Conservation (phyloP, 306 rosid species). For the Castanea sativa region DNA sequence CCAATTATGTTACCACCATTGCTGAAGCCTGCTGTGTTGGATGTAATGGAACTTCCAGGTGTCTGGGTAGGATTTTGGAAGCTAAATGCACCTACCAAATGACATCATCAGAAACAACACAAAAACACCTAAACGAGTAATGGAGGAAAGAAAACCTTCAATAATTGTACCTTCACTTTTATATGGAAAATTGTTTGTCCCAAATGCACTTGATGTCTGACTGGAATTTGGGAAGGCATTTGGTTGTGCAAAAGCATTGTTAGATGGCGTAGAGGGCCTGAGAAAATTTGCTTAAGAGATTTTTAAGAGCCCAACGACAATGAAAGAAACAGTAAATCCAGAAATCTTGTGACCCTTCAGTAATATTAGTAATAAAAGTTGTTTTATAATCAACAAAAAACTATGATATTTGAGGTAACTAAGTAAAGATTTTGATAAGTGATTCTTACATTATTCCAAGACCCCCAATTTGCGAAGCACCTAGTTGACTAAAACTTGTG, state of each 20-base stretch:
- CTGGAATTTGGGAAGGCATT: conserved; percentile 29
- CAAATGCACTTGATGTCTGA: conserved; percentile 26
- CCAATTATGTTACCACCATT: conserved; percentile 33
- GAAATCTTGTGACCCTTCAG: not conserved
- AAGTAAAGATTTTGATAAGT: not conserved
- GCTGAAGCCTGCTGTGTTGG: conserved; percentile 30
- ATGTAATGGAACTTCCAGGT: conserved; percentile 33
- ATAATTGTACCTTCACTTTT: conserved; percentile 23
- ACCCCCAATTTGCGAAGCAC: conserved; percentile 53
- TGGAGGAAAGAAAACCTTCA: not conserved
- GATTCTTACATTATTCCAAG: conserved; percentile 48
- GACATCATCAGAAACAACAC: not conserved
- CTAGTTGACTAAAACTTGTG: conserved; percentile 82
- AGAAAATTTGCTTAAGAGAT: conserved; percentile 11
- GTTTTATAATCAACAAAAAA: not conserved
- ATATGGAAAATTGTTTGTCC: conserved; percentile 21
- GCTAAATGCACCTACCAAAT: conserved; percentile 26
- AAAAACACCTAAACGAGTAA: conserved; percentile 1
- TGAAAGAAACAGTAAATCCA: not conserved
- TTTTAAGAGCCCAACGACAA: not conserved
- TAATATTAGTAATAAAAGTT: not conserved
- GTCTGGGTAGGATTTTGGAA: conserved; percentile 32
- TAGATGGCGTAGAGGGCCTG: conserved; percentile 54
- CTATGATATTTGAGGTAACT: not conserved
- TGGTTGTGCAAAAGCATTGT: conserved; percentile 33